Conservation (phyloP, 805 yeast species). For the Saccharomycopsis fermentans region DNA sequence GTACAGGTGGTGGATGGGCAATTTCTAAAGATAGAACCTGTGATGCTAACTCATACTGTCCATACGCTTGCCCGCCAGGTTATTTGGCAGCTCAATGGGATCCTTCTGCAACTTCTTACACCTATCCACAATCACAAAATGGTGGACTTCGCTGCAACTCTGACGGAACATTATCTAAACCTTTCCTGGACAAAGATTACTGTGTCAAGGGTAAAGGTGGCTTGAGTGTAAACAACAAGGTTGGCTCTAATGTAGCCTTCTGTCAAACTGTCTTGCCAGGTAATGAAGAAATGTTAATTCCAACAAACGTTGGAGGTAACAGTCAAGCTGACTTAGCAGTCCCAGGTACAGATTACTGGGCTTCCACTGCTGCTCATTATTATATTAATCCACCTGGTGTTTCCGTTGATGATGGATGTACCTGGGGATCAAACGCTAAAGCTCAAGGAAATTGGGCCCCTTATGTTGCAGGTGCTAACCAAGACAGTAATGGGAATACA, state of each 20-base stretch:
- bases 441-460: conserved; percentile 90
- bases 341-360: conserved; percentile 79
- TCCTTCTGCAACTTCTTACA: conserved; percentile 56
- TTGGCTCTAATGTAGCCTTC: conserved; percentile 57
- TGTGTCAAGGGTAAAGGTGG: conserved; percentile 76
- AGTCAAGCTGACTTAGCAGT: conserved; percentile 56
- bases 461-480: conserved; percentile 85
- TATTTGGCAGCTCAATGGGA: conserved; percentile 87
- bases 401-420: conserved; percentile 63
- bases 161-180: conserved; percentile 57
- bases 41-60: conserved; percentile 72
- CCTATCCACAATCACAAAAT: conserved; percentile 67
- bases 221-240: conserved; percentile 48
- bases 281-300: conserved; percentile 88
- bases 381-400: conserved; percentile 81
- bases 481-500: conserved; percentile 59
- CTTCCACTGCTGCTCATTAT: conserved; percentile 77
- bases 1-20: conserved; percentile 79
- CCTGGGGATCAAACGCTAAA: conserved; percentile 65
- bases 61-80: conserved; percentile 88
- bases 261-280: conserved; percentile 94
- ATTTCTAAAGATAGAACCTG: conserved; percentile 66
- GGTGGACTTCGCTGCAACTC: conserved; percentile 77
- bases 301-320: conserved; percentile 53
- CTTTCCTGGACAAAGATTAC: conserved; percentile 45